Conservation (phyloP, 2,329 filamentous ascomycete species). For the Aspergillus arachidicola region DNA sequence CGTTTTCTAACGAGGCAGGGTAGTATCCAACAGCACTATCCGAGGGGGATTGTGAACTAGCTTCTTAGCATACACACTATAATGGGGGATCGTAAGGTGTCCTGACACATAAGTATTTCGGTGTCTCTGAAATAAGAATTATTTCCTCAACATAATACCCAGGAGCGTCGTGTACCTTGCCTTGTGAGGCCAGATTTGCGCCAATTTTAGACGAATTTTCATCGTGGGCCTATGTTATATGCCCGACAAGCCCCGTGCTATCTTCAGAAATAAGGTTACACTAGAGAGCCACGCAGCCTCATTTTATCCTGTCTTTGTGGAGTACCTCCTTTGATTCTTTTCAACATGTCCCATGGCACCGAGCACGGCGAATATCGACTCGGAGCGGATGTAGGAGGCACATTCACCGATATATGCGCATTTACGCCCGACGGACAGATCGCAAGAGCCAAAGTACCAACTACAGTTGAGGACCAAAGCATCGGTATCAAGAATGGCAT, state of each 20-base stretch:
- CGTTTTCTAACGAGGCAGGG: neutral
- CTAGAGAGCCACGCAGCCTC: neutral
- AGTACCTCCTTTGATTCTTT: neutral
- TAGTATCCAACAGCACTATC: neutral
- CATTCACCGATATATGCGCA: slow-evolving; percentile 54
- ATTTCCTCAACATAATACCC: neutral
- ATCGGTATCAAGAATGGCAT: slow-evolving; percentile 52
- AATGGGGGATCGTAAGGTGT: neutral
- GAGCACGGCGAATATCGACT: slow-evolving; percentile 16
- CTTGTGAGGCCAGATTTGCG: neutral
- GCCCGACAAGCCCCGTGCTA: neutral
- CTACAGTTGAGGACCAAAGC: slow-evolving; percentile 50
- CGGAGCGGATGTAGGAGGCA: slow-evolving; percentile 39
- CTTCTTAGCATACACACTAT: neutral
- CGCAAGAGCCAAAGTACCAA: slow-evolving; percentile 50
- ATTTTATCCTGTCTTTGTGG: neutral
- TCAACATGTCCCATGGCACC: neutral
- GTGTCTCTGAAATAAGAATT: neutral
- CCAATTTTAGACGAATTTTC: neutral
- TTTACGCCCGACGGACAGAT: slow-evolving; percentile 49
- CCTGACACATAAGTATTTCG: neutral
- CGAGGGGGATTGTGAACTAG: neutral
- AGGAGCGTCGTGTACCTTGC: neutral
- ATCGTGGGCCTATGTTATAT: neutral
- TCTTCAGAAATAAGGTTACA: neutral